Evolutionary conservation across 805 yeast genomes (phyloP).

Genomic region (Saccharomycopsis fibuligera): DNA sequence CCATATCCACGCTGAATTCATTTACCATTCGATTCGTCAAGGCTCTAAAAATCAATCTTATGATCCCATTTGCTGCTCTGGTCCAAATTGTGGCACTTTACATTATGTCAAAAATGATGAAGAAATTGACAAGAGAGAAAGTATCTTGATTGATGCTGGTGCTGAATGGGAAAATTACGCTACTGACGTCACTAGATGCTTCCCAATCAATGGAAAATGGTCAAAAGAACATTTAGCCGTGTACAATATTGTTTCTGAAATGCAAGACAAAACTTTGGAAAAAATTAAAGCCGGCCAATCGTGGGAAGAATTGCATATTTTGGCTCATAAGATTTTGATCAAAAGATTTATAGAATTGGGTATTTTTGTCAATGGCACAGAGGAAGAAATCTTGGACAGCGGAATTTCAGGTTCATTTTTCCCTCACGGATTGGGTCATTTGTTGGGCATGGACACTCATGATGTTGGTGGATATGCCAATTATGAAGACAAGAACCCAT

Average conservation of each 20-base stretch:
- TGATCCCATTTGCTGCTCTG: constrained; percentile 95
- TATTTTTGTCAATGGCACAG: constrained; percentile 55
- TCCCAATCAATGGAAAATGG: constrained; percentile 90
- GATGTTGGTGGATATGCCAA: constrained; percentile 90
- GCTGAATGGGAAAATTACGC: constrained; percentile 96
- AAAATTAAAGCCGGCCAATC: constrained; percentile 69
- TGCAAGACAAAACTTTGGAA: constrained; percentile 74
- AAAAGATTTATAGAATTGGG: constrained; percentile 68
- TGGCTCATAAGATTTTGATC: constrained; percentile 74
- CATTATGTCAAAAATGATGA: constrained; percentile 85
- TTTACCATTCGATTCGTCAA: constrained; percentile 88
- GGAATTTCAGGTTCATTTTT: constrained; percentile 72
- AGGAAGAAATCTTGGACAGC: constrained; percentile 63
- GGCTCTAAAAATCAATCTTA: constrained; percentile 87
- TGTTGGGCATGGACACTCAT: constrained; percentile 92
- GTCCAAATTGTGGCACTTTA: constrained; percentile 83
- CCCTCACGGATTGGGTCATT: constrained; percentile 95
- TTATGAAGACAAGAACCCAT: constrained; percentile 76
- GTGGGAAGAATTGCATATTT: constrained; percentile 82
- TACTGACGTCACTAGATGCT: constrained; percentile 89
- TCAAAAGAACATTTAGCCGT: constrained; percentile 78
- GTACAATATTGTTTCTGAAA: constrained; percentile 70
- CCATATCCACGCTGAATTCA: constrained; percentile 92
- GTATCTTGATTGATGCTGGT: constrained; percentile 89
- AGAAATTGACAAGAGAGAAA: constrained; percentile 46